Conservation (phyloP, 345 rosid genomes). For the Citrus sinensis region DVS_A1.0 CM039162.1:28638501-28639000, state of each 20-base stretch:
- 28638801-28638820: no score
- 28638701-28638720: constrained; percentile 70
- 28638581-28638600: constrained; percentile 66
- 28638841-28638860: no score
- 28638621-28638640: neutral
- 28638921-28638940: no score
- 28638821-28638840: no score
- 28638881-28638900: no score
- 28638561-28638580: constrained; percentile 72
- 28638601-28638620: constrained; percentile 84
- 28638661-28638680: neutral
- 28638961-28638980: no score
- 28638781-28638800: constrained; percentile 37
- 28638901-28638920: no score
- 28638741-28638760: constrained; percentile 98
- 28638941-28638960: no score
- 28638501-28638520: neutral
- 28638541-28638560: constrained; percentile 71
- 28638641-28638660: neutral
- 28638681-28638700: neutral
- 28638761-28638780: constrained; percentile 72
- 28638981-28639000: no score
- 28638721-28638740: constrained; percentile 87
- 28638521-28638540: constrained; percentile 13
- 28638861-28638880: no score